Conservation (phyloP, 257 asterid species). For the Oldenlandia corymbosa region DNA sequence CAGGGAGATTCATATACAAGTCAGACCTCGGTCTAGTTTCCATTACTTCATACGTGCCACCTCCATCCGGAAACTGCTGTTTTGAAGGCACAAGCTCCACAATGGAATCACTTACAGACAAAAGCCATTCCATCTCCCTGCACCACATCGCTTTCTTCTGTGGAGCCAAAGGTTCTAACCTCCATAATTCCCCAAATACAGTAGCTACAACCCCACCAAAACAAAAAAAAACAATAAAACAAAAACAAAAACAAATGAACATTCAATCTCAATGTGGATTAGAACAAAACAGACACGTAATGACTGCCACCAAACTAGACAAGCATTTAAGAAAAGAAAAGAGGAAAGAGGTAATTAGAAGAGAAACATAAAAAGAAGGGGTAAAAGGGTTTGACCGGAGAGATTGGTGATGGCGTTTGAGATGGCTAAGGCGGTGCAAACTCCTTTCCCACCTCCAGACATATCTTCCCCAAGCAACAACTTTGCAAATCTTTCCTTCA, state of each 20-base stretch:
- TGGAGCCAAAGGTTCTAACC: conserved; percentile 84
- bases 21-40: conserved; percentile 74
- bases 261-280: conserved; percentile 4
- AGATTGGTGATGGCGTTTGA: conserved; percentile 95
- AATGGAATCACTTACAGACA: conserved; percentile 83
- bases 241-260: background rate
- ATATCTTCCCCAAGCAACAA: conserved; percentile 96
- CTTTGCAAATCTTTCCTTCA: conserved; percentile 94
- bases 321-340: no score
- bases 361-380: background rate
- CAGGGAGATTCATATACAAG: conserved; percentile 81
- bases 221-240: no score
- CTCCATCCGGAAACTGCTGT: conserved; percentile 78
- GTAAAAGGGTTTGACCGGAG: conserved; percentile 51
- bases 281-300: no score
- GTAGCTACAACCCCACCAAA: conserved; percentile 43
- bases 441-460: conserved; percentile 99
- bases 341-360: no score
- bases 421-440: conserved; percentile 86
- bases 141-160: conserved; percentile 92
- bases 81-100: conserved; percentile 89
- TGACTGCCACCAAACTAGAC: no score
- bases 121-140: conserved; percentile 92
- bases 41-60: conserved; percentile 87
- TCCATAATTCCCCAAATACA: conserved; percentile 94